A percentile compares a stretch with the other conserved stretches of the same genome.
Evolutionary conservation across 2,329 filamentous ascomycete genomes (phyloP).

Genomic region (Hortaea werneckii): DNA sequence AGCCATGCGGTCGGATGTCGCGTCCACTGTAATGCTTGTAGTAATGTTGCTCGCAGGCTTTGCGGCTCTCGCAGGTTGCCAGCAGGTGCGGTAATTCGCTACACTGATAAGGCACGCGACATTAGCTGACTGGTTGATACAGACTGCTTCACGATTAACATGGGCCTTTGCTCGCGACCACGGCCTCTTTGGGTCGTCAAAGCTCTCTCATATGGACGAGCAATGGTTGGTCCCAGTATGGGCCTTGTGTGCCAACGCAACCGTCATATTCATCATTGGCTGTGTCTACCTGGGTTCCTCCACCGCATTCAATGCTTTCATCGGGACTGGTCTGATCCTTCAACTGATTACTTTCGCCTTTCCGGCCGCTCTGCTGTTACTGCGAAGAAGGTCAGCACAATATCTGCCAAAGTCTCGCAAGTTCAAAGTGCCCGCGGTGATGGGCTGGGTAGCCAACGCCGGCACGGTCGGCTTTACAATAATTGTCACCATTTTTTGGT

Average conservation of each 20-base stretch:
- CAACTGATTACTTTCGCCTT: neutral
- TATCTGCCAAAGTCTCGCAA: neutral
- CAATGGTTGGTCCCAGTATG: neutral
- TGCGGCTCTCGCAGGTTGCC: neutral
- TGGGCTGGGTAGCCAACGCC: neutral
- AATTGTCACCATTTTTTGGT: neutral
- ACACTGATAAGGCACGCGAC: too few species aligned
- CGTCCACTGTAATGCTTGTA: neutral
- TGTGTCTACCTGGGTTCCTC: neutral
- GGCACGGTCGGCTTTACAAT: neutral
- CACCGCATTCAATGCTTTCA: neutral
- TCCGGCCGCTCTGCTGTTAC: neutral
- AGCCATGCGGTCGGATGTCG: neutral
- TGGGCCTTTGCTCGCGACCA: neutral
- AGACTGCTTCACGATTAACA: neutral
- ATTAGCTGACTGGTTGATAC: neutral
- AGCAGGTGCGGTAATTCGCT: too few species aligned
- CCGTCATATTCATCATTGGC: neutral
- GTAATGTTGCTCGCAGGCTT: neutral
- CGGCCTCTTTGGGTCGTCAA: neutral
- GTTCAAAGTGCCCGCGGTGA: too few species aligned
- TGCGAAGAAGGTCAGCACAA: neutral
- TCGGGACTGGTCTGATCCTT: neutral
- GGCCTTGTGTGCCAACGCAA: neutral
- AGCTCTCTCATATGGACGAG: neutral